These are phyloP conservation scores for Aspergillus awamori DNA, from an alignment of 2,329 filamentous ascomycete genomes.

Conservation along the genomic window DNA sequence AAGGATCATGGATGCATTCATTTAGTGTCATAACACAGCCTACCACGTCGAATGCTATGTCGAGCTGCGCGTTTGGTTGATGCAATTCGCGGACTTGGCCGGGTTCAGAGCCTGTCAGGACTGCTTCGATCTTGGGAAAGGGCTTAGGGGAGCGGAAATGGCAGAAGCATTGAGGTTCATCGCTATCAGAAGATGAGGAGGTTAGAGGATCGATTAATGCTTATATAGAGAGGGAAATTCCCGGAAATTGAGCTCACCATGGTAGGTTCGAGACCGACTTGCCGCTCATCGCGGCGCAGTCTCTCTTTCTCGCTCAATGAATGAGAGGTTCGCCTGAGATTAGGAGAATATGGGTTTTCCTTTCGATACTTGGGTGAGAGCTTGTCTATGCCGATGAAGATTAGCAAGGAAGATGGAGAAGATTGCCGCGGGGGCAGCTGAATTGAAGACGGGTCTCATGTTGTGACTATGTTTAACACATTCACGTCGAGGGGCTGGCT, in stretches of 20 bases:
- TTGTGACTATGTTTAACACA: not conserved
- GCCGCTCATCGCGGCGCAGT: not conserved
- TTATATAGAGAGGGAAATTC: not conserved
- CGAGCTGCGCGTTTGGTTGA: slow-evolving; percentile 24
- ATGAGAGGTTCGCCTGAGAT: not conserved
- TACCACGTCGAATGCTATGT: slow-evolving; percentile 30
- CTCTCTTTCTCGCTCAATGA: not conserved
- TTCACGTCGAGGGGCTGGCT: not conserved
- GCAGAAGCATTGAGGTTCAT: slow-evolving; percentile 27
- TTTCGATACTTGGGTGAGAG: not conserved
- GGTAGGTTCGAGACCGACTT: slow-evolving; percentile 10
- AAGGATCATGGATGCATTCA: slow-evolving; percentile 23
- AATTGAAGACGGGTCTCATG: not conserved
- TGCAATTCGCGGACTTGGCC: slow-evolving; percentile 22
- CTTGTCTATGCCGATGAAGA: not conserved
- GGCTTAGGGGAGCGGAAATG: slow-evolving; percentile 21
- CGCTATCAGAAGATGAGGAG: slow-evolving; percentile 13
- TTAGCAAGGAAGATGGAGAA: not conserved
- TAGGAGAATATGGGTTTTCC: not conserved
- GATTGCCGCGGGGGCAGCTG: not conserved
- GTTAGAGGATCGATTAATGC: not conserved
- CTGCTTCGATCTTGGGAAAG: slow-evolving; percentile 19
- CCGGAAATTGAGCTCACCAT: slow-evolving; percentile 13
- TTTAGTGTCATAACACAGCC: slow-evolving; percentile 24
- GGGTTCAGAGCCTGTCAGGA: slow-evolving; percentile 19